Base-by-base conservation (phyloP, 2,329 filamentous ascomycete genomes). In the Colletotrichum nymphaeae region DNA sequence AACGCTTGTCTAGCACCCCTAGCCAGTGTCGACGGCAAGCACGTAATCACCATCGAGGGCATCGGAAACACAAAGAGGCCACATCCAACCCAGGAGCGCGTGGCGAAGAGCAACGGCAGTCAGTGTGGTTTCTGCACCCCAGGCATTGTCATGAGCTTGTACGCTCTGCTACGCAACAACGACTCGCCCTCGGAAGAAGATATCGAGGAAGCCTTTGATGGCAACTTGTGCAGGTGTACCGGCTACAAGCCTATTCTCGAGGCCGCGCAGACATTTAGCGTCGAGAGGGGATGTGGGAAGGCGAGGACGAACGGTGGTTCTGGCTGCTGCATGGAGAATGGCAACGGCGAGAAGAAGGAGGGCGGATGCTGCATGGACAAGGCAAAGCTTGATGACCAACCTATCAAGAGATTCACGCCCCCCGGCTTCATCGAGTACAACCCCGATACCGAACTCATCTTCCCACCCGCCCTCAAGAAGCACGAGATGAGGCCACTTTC, bases 81-180 rank as follows among this genome's bases (percentile, higher is more conserved):
- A 5, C 97, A 99, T 85, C 94, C 96, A 2, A 88, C 93, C 4
- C 97, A 98, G 81, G 95, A 98, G 84, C 90, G 97, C 60, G 93
- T 99, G 78, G 96, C 97, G 22, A 94, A 94, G 83, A 91, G 93
- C 37, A 97, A 98, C 84, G 97, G 97, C 62, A 97, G 94, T 77
- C 96, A 99, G 82, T 99, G 89, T 73, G 89, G 95, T 1, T 99
- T 99, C 84, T 99, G 97, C 80, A 98, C 97, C 0, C 97, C 97
- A 5, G 97, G 97, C 2, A 98, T 99, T 78, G 95, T 98, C 75
- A 98, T 98, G 94, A 98, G 95, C 81, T 84, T 98, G 69, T 99
- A 99, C 82, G 97, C 97, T 6, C 87, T 98, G 57, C 87, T 99
- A 37, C 90, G 97, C 73, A 98, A 98, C 79, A 93, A 95, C 76